A percentile compares a stretch with the other conserved stretches of the same genome.
Conservation (phyloP, 2,329 filamentous ascomycete genomes). For the Magnaporthiopsis rhizophila region DNA sequence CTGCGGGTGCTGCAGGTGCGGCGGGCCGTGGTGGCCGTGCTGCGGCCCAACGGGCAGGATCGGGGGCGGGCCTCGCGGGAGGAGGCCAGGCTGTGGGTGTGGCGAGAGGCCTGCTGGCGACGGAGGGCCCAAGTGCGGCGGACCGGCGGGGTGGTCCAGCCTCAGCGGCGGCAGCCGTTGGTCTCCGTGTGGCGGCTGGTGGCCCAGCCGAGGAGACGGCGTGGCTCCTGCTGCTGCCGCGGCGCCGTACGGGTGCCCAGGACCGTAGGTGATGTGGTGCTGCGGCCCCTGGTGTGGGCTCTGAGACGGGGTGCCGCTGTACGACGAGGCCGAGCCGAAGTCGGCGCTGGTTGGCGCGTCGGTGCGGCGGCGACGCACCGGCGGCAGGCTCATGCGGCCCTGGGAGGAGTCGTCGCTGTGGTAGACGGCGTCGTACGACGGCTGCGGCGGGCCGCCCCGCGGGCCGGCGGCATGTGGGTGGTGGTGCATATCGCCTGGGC, state of each 20-base stretch:
- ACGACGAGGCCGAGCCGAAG: constrained; percentile 17
- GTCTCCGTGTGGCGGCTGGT: constrained; percentile 23
- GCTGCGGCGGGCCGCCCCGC: constrained; percentile 16
- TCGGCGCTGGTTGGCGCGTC: constrained; percentile 29
- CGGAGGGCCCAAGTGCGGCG: neutral
- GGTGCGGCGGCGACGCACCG: constrained; percentile 12
- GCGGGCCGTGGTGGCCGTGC: neutral
- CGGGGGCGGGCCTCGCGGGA: constrained; percentile 6
- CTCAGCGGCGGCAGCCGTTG: constrained; percentile 42
- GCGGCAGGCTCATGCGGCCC: constrained; percentile 8
- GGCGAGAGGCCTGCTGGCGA: neutral
- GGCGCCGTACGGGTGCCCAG: constrained; percentile 27
- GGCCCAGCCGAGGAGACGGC: constrained; percentile 24
- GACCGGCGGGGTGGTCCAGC: constrained; percentile 29
- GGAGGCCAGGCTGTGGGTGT: neutral
- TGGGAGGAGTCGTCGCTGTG: constrained; percentile 13
- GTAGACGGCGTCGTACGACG: constrained; percentile 17
- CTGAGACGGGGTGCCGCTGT: constrained; percentile 26
- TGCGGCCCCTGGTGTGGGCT: constrained; percentile 27
- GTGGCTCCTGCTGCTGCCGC: constrained; percentile 29
- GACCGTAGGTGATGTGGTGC: constrained; percentile 29
- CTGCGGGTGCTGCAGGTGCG: constrained; percentile 1
- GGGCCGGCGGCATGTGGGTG: constrained; percentile 14
- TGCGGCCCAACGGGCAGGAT: neutral
- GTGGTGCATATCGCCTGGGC: constrained; percentile 17